These are phyloP conservation scores for Russula emetica DNA, from an alignment of 768 basidiomycete genomes.

Conservation along the genomic window DNA sequence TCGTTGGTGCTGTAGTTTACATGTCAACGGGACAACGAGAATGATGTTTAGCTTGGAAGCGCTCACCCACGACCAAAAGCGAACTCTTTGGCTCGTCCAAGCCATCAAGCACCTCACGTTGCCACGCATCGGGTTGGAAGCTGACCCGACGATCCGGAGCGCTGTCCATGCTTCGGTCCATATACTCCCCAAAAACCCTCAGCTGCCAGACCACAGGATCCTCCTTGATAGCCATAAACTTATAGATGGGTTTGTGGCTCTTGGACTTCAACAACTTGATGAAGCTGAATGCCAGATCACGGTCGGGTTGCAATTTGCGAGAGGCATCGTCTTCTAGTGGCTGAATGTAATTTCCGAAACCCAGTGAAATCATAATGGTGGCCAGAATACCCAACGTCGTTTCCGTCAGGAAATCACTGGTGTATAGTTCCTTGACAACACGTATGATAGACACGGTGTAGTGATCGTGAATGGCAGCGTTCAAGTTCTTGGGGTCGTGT, in stretches of 20 bases:
- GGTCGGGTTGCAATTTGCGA: constrained; percentile 27
- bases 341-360: constrained; percentile 42
- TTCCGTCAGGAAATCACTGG: constrained; percentile 38
- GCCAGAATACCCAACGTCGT: constrained; percentile 38
- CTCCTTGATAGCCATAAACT: constrained; percentile 55
- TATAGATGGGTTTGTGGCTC: constrained; percentile 38
- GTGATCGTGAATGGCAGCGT: constrained; percentile 41
- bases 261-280: constrained; percentile 50
- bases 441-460: constrained; percentile 47
- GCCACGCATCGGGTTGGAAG: constrained; percentile 71
- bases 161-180: constrained; percentile 71
- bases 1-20: constrained; percentile 51
- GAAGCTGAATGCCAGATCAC: constrained; percentile 47
- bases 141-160: constrained; percentile 51
- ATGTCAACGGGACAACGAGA: background rate
- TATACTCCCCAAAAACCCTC: constrained; percentile 62
- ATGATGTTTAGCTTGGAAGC: background rate
- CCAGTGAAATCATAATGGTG: constrained; percentile 43
- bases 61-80: constrained; percentile 61
- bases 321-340: constrained; percentile 29
- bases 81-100: constrained; percentile 53
- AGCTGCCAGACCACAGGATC: constrained; percentile 63
- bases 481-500: constrained; percentile 37
- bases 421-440: constrained; percentile 44
- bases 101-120: constrained; percentile 58